Conservation (phyloP, 148 eudicot species). For the Rheum nobile region DNA sequence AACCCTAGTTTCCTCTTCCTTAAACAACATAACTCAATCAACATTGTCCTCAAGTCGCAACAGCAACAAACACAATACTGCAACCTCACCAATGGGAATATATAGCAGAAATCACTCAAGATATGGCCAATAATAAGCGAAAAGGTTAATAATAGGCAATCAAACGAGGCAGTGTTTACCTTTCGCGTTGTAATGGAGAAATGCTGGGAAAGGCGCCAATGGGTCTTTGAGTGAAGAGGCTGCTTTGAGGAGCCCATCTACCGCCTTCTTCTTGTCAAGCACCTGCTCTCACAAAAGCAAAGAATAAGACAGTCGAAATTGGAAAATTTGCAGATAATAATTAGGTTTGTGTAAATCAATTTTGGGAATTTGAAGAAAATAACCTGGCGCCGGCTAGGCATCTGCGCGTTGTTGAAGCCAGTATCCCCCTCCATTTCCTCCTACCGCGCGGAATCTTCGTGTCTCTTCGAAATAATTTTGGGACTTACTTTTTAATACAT, state of each 20-base stretch:
- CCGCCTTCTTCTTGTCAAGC: slow-evolving; percentile 51
- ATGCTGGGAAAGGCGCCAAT: slow-evolving; percentile 39
- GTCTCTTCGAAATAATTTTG: background rate
- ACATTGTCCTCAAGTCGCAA: background rate
- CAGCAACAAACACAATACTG: background rate
- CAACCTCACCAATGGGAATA: background rate
- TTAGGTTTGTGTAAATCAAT: background rate
- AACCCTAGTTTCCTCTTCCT: background rate
- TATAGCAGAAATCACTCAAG: background rate
- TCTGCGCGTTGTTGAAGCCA: background rate
- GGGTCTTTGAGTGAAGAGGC: slow-evolving; percentile 49
- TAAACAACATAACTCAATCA: background rate
- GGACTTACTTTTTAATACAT: too few relatives aligned
- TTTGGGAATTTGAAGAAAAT: background rate
- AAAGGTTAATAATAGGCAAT: background rate
- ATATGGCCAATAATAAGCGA: background rate
- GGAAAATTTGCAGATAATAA: background rate
- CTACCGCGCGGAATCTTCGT: background rate
- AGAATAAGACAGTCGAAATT: background rate
- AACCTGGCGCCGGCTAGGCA: slow-evolving; percentile 1
- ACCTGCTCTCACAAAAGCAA: slow-evolving; percentile 19
- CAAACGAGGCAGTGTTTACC: slow-evolving; percentile 26
- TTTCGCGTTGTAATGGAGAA: slow-evolving; percentile 30
- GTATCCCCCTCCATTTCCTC: background rate
- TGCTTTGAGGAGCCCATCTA: slow-evolving; percentile 34